These are phyloP conservation scores for Zygotorulaspora florentina DNA, from an alignment of 805 yeast species.

Conservation along the genomic window DNA sequence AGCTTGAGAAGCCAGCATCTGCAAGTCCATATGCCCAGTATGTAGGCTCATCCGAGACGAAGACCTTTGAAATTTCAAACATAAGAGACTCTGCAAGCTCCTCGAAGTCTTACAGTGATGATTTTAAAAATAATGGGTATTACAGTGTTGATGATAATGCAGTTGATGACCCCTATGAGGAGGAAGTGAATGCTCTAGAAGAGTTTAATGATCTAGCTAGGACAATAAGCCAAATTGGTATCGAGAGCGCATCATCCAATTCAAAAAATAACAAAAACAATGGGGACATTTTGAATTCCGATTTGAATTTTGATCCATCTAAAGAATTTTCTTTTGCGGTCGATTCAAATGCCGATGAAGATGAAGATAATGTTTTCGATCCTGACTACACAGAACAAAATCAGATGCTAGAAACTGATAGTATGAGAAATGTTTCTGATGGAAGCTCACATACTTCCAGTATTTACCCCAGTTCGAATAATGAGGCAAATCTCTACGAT, in stretches of 20 bases:
- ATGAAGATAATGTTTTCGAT: slow-evolving; percentile 27
- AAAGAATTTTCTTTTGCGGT: background rate
- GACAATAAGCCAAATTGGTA: slow-evolving; percentile 20
- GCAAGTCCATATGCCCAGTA: slow-evolving; percentile 29
- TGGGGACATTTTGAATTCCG: slow-evolving; percentile 8
- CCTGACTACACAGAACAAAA: slow-evolving; percentile 32
- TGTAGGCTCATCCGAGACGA: slow-evolving; percentile 20
- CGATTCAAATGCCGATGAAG: slow-evolving; percentile 3
- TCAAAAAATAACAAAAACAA: slow-evolving; percentile 1
- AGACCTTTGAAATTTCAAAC: slow-evolving; percentile 24
- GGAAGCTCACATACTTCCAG: slow-evolving; percentile 3
- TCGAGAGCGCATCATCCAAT: slow-evolving; percentile 5
- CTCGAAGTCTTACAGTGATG: slow-evolving; percentile 12
- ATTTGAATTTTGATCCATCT: slow-evolving; percentile 4
- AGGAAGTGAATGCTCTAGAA: slow-evolving; percentile 8
- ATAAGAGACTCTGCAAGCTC: slow-evolving; percentile 24
- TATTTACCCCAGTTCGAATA: background rate
- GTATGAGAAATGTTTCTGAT: slow-evolving; percentile 25
- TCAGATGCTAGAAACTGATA: slow-evolving; percentile 30
- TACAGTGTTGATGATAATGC: slow-evolving; percentile 8
- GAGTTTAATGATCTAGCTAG: slow-evolving; percentile 20
- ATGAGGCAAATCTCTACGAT: background rate
- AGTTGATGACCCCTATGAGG: slow-evolving; percentile 2
- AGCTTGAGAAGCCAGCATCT: slow-evolving; percentile 10
- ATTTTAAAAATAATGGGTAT: slow-evolving; percentile 5